Evolutionary conservation across 768 basidiomycete species (phyloP).

Genomic region (Cytidiella melzeri): DNA sequence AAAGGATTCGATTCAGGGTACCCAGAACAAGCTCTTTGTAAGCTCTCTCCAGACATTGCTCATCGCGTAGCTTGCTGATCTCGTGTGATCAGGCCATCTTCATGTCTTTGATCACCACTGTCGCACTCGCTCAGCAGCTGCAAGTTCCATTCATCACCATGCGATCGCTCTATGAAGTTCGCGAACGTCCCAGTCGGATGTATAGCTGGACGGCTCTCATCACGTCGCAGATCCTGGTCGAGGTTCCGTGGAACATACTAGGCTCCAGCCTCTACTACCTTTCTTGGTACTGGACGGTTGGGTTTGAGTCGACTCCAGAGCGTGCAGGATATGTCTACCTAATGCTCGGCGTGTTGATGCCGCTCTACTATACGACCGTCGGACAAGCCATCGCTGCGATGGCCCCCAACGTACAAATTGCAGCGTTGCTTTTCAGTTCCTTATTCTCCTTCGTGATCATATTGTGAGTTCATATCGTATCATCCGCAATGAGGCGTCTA

Average conservation of each 20-base stretch:
- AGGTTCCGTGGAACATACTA: constrained; percentile 57
- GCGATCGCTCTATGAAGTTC: constrained; percentile 58
- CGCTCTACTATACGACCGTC: constrained; percentile 57
- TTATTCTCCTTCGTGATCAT: constrained; percentile 58
- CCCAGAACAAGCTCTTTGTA: constrained; percentile 63
- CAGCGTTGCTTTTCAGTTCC: constrained; percentile 50
- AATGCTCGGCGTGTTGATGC: constrained; percentile 46
- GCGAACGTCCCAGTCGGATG: constrained; percentile 59
- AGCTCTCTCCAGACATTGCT: constrained; percentile 14
- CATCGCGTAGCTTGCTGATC: not conserved
- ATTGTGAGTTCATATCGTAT: constrained; percentile 37
- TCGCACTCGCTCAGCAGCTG: constrained; percentile 56
- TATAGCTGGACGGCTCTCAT: constrained; percentile 60
- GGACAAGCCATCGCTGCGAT: constrained; percentile 56
- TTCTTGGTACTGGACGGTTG: constrained; percentile 69
- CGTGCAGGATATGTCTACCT: constrained; percentile 59
- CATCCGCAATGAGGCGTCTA: not conserved
- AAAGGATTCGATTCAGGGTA: constrained; percentile 47
- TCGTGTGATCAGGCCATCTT: constrained; percentile 31
- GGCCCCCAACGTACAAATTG: constrained; percentile 54
- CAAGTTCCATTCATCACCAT: constrained; percentile 54
- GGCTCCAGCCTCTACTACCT: constrained; percentile 55
- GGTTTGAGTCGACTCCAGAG: constrained; percentile 43
- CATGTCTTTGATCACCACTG: constrained; percentile 45
- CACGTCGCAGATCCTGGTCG: constrained; percentile 48